Conservation (phyloP, 306 rosid genomes). For the Fagus crenata region DNA sequence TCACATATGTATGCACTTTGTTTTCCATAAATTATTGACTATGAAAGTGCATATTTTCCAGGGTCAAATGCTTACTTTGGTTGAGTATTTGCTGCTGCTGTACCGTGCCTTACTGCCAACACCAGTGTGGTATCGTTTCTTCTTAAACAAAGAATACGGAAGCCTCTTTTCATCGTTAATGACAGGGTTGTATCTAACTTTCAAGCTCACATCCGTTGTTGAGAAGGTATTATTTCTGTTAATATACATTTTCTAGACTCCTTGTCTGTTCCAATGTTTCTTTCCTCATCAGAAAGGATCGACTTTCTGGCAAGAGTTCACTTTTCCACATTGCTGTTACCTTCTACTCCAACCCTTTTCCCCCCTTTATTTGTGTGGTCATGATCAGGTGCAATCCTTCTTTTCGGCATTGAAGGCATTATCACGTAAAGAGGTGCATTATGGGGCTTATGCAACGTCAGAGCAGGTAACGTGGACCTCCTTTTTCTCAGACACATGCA, state of each 20-base stretch:
- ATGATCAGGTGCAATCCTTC: slow-evolving; percentile 83
- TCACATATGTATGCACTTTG: not conserved
- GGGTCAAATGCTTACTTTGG: slow-evolving; percentile 96
- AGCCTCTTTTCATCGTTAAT: slow-evolving; percentile 90
- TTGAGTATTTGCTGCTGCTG: slow-evolving; percentile 81
- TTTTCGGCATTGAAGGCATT: slow-evolving; percentile 82
- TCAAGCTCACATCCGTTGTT: slow-evolving; percentile 92
- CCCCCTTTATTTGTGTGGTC: slow-evolving; percentile 12
- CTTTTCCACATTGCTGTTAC: not conserved
- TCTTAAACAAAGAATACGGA: slow-evolving; percentile 96
- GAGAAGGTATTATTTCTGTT: slow-evolving; percentile 66
- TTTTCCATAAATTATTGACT: slow-evolving; percentile 29
- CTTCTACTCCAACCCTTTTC: slow-evolving; percentile 3
- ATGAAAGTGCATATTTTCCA: slow-evolving; percentile 35
- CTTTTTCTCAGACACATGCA: not conserved
- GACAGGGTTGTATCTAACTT: slow-evolving; percentile 94
- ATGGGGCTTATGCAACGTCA: slow-evolving; percentile 95
- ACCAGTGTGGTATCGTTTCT: slow-evolving; percentile 99
- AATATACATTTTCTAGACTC: slow-evolving; percentile 11
- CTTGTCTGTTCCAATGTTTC: slow-evolving; percentile 14
- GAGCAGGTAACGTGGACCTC: slow-evolving; percentile 68
- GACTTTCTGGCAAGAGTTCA: not conserved
- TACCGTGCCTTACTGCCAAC: slow-evolving; percentile 97
- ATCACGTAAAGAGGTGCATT: slow-evolving; percentile 94
- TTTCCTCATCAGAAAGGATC: slow-evolving; percentile 3